Evolutionary conservation across 1,284 basidiomycete species (phyloP).

Genomic region (Cutaneotrichosporon cavernicola): DNA sequence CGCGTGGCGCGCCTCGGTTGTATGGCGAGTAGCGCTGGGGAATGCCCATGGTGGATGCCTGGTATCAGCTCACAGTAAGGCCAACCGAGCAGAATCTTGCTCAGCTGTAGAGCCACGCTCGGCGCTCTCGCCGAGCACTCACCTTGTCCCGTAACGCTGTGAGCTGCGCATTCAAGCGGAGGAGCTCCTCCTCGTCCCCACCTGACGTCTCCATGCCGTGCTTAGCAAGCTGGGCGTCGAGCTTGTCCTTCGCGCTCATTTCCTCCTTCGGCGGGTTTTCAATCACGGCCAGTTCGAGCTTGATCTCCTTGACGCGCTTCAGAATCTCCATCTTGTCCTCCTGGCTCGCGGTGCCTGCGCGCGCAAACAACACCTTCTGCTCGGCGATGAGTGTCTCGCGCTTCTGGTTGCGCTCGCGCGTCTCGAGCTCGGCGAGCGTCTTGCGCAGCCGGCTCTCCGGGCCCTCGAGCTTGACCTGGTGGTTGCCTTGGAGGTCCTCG

Average conservation of each 20-base stretch:
- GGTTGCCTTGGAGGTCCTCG: constrained; percentile 32
- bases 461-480: constrained; percentile 36
- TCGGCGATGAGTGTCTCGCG: constrained; percentile 83
- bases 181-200: constrained; percentile 53
- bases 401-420: constrained; percentile 65
- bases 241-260: constrained; percentile 41
- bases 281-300: constrained; percentile 69
- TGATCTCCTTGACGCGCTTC: constrained; percentile 71
- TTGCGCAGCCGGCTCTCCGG: constrained; percentile 39
- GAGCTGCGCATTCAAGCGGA: constrained; percentile 43
- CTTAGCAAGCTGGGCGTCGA: constrained; percentile 63
- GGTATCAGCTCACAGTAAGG: constrained; percentile 8
- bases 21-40: constrained; percentile 58
- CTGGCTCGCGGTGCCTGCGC: constrained; percentile 58
- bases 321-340: constrained; percentile 79
- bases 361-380: constrained; percentile 81
- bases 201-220: constrained; percentile 59
- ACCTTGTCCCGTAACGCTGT: constrained; percentile 59
- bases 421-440: constrained; percentile 50
- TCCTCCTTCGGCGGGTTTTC: constrained; percentile 40
- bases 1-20: constrained; percentile 65
- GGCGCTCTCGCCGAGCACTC: constrained; percentile 27
- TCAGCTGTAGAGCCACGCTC: no score
- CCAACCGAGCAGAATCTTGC: not conserved
- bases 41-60: constrained; percentile 45